Evolutionary conservation across 148 eudicot genomes (phyloP).

Genomic region (Chenopodium berlandieri): DNA sequence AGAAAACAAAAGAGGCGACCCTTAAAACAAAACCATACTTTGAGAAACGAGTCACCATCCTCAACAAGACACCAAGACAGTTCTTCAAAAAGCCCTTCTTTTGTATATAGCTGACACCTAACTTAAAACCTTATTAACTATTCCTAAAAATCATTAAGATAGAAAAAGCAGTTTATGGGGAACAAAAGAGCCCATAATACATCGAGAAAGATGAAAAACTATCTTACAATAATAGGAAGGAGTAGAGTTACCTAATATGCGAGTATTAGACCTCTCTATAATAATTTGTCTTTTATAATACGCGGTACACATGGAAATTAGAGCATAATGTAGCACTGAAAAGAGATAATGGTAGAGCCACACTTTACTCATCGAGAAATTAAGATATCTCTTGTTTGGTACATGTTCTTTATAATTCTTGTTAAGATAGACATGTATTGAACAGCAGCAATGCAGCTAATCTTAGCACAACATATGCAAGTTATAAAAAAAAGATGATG

Average conservation of each 20-base stretch:
- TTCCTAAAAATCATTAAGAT: not conserved
- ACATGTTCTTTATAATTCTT: not conserved
- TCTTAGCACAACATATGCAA: not conserved
- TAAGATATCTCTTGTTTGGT: not conserved
- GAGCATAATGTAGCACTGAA: too few species aligned
- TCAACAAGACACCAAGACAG: not conserved
- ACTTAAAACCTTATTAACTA: not conserved
- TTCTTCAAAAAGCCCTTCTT: not conserved
- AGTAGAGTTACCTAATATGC: not conserved
- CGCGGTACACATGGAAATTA: too few species aligned
- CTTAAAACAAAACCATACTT: not conserved
- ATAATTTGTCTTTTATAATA: too few species aligned
- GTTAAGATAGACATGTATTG: not conserved
- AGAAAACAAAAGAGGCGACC: not conserved
- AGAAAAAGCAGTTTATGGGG: not conserved
- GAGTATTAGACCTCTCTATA: too few species aligned
- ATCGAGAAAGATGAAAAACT: not conserved
- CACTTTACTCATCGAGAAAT: not conserved
- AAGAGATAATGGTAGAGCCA: not conserved
- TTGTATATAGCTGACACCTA: not conserved
- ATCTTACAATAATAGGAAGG: not conserved
- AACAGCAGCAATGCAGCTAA: not conserved
- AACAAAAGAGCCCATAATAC: not conserved
- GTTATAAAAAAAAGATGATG: not conserved
- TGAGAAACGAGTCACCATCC: slow-evolving; percentile 1